Evolutionary conservation across 192 early-diverging fungal genomes (phyloP).

Genomic region (Helicostylum pulchrum): DNA sequence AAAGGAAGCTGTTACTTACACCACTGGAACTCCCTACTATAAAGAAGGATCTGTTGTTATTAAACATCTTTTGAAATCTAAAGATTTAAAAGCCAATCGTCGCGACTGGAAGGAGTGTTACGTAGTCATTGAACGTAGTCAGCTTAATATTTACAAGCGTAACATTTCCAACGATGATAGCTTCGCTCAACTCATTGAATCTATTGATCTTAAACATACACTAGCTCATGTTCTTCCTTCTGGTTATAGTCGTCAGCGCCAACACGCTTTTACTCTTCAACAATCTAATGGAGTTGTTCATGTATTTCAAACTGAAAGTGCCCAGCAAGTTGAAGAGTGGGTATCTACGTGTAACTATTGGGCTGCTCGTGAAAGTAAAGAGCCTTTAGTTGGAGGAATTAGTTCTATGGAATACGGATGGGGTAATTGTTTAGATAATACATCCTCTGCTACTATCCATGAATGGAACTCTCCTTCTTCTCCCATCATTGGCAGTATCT

Average conservation of each 20-base stretch:
- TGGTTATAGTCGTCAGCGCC: slow-evolving; percentile 74
- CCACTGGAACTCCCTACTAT: slow-evolving; percentile 34
- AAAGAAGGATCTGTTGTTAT: slow-evolving; percentile 77
- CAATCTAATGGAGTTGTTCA: slow-evolving; percentile 76
- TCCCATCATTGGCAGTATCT: slow-evolving; percentile 34
- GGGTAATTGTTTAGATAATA: slow-evolving; percentile 46
- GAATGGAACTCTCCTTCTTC: slow-evolving; percentile 53
- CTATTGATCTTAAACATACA: slow-evolving; percentile 72
- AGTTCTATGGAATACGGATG: slow-evolving; percentile 94
- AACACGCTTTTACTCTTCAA: slow-evolving; percentile 83
- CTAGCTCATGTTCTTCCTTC: slow-evolving; percentile 79
- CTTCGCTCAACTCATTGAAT: slow-evolving; percentile 38
- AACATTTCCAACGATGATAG: background rate
- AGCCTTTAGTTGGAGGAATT: slow-evolving; percentile 83
- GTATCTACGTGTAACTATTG: slow-evolving; percentile 89
- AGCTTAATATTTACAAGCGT: slow-evolving; percentile 64
- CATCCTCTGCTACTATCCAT: slow-evolving; percentile 28
- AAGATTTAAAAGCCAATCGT: slow-evolving; percentile 73
- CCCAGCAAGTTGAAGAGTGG: slow-evolving; percentile 77
- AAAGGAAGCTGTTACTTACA: slow-evolving; percentile 17
- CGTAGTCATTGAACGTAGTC: slow-evolving; percentile 68
- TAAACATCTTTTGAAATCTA: slow-evolving; percentile 78
- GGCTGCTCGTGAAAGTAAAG: slow-evolving; percentile 89
- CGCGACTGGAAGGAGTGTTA: slow-evolving; percentile 84
- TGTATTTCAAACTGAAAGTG: slow-evolving; percentile 78